A percentile compares a stretch with the other conserved stretches of the same genome.
Conservation (phyloP, 352 stramenopile genomes). For the Globisporangium paddicum region DNA sequence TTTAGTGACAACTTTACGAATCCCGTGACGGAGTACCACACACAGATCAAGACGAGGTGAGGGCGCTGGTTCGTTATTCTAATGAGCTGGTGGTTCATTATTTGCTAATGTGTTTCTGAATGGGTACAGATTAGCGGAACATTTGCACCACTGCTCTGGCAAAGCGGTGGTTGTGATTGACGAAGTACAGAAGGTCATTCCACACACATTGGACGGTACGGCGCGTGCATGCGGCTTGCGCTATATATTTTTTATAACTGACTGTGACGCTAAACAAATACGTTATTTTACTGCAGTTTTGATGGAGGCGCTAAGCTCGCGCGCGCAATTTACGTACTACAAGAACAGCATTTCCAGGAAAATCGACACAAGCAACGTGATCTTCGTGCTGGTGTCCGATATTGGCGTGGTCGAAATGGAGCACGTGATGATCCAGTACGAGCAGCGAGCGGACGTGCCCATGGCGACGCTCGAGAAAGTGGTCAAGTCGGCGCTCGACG, state of each 20-base stretch:
- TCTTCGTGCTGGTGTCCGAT: conserved; percentile 89
- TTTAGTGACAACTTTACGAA: conserved; percentile 85
- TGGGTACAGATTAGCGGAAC: conserved; percentile 55
- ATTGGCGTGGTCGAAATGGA: conserved; percentile 85
- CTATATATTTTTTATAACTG: not conserved
- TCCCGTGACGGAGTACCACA: conserved; percentile 78
- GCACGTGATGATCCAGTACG: conserved; percentile 82
- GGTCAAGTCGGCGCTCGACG: conserved; percentile 76
- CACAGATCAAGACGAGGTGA: conserved; percentile 79
- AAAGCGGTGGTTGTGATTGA: conserved; percentile 90
- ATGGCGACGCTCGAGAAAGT: conserved; percentile 56
- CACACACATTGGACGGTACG: conserved; percentile 81
- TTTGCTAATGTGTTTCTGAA: not conserved
- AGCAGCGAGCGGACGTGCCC: conserved; percentile 62
- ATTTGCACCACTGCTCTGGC: conserved; percentile 77
- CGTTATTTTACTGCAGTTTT: conserved; percentile 37
- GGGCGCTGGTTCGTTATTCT: not conserved
- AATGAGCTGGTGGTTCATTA: not conserved
- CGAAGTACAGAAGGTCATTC: conserved; percentile 90
- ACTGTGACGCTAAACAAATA: not conserved
- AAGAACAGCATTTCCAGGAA: conserved; percentile 64
- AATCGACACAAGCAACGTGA: conserved; percentile 78
- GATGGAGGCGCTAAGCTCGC: conserved; percentile 68
- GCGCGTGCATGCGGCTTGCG: not conserved
- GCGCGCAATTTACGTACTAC: conserved; percentile 72